phyloP scores from a whole-genome alignment of 176 grass and related monocot genomes.

The Saccharum spontaneum region DNA sequence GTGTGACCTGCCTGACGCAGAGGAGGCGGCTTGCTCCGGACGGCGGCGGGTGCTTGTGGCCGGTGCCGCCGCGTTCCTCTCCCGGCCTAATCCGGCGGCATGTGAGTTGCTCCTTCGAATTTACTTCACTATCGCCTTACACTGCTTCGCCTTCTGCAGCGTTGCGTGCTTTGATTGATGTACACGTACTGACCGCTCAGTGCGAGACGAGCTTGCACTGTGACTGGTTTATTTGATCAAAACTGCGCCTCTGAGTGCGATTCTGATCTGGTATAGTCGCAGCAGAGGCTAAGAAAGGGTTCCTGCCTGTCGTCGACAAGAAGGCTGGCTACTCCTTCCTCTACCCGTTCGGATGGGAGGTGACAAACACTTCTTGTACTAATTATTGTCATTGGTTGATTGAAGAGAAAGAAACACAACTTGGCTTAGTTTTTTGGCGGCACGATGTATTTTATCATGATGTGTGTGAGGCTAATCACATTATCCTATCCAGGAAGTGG shows the following conservation, averaged over 20 bases:
- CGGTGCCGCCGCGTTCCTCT: constrained; percentile 45
- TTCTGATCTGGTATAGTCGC: constrained; percentile 86
- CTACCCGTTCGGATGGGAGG: constrained; percentile 97
- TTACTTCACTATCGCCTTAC: not conserved
- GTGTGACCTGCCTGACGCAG: constrained; percentile 6
- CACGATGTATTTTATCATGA: not conserved
- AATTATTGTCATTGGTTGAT: not conserved
- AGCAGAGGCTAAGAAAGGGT: constrained; percentile 94
- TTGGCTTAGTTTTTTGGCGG: not conserved
- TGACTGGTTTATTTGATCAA: constrained; percentile 30
- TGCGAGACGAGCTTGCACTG: not conserved
- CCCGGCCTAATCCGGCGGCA: constrained; percentile 48
- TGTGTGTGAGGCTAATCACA: not conserved
- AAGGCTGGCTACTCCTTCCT: constrained; percentile 77
- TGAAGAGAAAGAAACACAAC: not conserved
- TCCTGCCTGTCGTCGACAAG: constrained; percentile 61
- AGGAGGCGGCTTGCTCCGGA: constrained; percentile 15
- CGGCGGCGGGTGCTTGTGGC: constrained; percentile 62
- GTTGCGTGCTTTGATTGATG: not conserved
- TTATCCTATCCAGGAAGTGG: constrained; percentile 59
- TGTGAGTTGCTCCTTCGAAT: constrained; percentile 49
- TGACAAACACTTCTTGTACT: constrained; percentile 30
- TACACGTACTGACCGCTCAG: not conserved
- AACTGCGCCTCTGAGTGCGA: constrained; percentile 65
- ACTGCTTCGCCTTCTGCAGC: not conserved